Conservation (phyloP, 1,284 basidiomycete genomes). For the Hemileia vastatrix region DNA sequence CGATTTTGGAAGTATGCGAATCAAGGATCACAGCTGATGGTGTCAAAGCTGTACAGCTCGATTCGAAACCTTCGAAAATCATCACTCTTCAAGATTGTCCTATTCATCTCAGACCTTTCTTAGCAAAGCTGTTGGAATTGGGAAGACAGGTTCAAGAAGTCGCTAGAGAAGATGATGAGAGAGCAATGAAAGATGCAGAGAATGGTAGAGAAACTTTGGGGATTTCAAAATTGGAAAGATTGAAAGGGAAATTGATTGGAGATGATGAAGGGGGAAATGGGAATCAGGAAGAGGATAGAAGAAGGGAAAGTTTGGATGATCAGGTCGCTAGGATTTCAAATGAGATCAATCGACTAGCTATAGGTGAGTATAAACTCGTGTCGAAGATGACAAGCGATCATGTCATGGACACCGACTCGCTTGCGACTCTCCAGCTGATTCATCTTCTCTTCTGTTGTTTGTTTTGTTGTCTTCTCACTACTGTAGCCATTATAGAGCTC, state of each 20-base stretch:
- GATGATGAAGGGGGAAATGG: background rate
- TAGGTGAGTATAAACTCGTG: no score
- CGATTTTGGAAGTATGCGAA: constrained; percentile 58
- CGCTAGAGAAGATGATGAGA: constrained; percentile 53
- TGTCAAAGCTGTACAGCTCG: constrained; percentile 55
- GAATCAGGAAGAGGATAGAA: no score
- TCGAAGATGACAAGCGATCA: no score
- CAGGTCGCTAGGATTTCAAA: no score
- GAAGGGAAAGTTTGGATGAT: no score
- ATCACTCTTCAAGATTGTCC: constrained; percentile 56
- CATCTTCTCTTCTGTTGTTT: no score
- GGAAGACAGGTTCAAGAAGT: constrained; percentile 51
- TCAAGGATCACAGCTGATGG: constrained; percentile 50
- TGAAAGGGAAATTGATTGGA: background rate
- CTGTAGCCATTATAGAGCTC: no score
- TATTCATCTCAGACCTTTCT: constrained; percentile 54
- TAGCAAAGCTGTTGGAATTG: constrained; percentile 57
- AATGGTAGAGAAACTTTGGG: constrained; percentile 26
- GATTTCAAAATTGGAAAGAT: background rate
- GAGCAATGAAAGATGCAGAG: constrained; percentile 51
- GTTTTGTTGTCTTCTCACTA: no score
- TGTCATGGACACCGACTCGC: no score
- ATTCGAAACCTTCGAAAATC: constrained; percentile 50
- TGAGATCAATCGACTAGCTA: no score
- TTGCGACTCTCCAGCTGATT: no score